Conservation (phyloP, 139 green algal genomes). For the Chlamydomonas sp. region DNA sequence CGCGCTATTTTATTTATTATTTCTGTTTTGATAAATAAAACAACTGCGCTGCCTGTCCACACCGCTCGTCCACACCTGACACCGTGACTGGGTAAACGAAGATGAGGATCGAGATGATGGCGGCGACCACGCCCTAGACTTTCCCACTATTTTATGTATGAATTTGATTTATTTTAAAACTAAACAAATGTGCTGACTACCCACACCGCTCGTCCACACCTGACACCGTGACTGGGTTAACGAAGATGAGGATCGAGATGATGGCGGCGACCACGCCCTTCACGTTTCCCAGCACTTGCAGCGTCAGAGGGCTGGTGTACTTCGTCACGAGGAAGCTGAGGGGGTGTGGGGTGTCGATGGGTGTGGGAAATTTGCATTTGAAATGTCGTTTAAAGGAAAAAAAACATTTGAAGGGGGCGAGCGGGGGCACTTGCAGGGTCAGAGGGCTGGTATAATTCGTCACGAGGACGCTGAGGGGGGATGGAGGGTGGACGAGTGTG, state of each 20-base stretch:
- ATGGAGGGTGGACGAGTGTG: too few species aligned
- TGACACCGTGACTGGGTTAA: slow-evolving; percentile 64
- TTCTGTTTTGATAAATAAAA: too few species aligned
- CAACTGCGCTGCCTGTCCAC: not conserved
- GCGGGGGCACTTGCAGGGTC: too few species aligned
- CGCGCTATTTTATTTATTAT: too few species aligned
- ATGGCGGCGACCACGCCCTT: slow-evolving; percentile 89
- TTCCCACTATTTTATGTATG: too few species aligned
- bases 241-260: slow-evolving; percentile 76
- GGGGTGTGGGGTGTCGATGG: too few species aligned
- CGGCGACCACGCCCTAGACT: slow-evolving; percentile 87
- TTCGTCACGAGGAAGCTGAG: slow-evolving; percentile 97
- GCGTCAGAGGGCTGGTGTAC: slow-evolving; percentile 85
- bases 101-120: not conserved
- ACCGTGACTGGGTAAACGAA: slow-evolving; percentile 67
- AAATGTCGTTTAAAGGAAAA: too few species aligned
- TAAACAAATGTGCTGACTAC: not conserved
- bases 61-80: too few species aligned
- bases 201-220: not conserved
- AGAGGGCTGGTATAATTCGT: too few species aligned
- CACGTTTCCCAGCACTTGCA: slow-evolving; percentile 95
- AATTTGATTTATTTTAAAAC: not conserved
- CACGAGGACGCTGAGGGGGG: too few species aligned
- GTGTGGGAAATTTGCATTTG: too few species aligned
- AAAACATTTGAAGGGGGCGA: too few species aligned